phyloP scores from a whole-genome alignment of 306 rosid genomes.

The Quillaja saponaria region DNA sequence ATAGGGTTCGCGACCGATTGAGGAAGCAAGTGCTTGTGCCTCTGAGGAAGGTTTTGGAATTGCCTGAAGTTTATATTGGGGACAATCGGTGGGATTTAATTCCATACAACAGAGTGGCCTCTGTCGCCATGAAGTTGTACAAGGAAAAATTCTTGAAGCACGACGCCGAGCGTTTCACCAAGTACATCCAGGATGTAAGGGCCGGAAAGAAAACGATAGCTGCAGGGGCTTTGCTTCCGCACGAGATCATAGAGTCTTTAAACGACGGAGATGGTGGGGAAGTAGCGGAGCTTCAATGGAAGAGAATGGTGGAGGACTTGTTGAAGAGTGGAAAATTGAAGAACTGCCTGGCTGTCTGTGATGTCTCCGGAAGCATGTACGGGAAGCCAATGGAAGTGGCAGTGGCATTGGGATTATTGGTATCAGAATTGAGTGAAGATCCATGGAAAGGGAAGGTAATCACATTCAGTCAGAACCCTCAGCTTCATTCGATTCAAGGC shows the following conservation, averaged over 20 bases:
- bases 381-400: slow-evolving; percentile 64
- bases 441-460: slow-evolving; percentile 73
- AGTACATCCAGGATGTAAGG: slow-evolving; percentile 30
- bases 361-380: slow-evolving; percentile 52
- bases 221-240: slow-evolving; percentile 43
- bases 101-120: slow-evolving; percentile 32
- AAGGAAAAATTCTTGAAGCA: slow-evolving; percentile 27
- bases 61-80: slow-evolving; percentile 21
- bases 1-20: slow-evolving; percentile 9
- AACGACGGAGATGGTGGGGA: slow-evolving; percentile 23
- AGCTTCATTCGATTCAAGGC: slow-evolving; percentile 58
- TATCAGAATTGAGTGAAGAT: slow-evolving; percentile 58
- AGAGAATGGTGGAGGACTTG: slow-evolving; percentile 61
- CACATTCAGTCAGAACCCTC: slow-evolving; percentile 48
- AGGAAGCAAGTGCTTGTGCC: slow-evolving; percentile 18
- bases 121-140: slow-evolving; percentile 42
- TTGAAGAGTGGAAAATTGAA: slow-evolving; percentile 47
- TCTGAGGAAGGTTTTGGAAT: background rate
- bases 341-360: slow-evolving; percentile 54
- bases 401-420: slow-evolving; percentile 63
- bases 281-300: slow-evolving; percentile 76
- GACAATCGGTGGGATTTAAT: slow-evolving; percentile 3
- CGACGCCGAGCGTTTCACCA: slow-evolving; percentile 32
- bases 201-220: slow-evolving; percentile 37
- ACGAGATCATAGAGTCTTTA: slow-evolving; percentile 34